These are phyloP conservation scores for Hordeum marinum DNA, from an alignment of 176 grass and related monocot species.

Conservation along the genomic window DNA sequence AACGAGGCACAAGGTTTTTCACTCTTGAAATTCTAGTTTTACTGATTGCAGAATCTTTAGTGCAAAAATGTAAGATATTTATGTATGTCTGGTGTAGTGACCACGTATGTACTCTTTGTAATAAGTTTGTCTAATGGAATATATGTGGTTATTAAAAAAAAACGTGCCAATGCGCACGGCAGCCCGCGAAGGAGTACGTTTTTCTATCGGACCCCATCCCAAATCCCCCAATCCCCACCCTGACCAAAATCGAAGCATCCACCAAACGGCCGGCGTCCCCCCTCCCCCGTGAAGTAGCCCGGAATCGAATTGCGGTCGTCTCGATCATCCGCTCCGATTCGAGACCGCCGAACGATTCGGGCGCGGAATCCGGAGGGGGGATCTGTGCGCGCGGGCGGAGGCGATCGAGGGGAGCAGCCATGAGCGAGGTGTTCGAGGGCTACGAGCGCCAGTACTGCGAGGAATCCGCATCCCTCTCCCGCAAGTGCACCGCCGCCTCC, in stretches of 20 bases:
- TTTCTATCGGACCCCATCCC: neutral
- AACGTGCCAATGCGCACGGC: neutral
- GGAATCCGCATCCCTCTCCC: slow-evolving; percentile 68
- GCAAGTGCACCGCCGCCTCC: slow-evolving; percentile 69
- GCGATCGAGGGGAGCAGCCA: slow-evolving; percentile 35
- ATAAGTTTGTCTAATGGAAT: too few species aligned
- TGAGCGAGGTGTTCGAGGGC: slow-evolving; percentile 92
- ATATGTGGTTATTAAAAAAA: too few species aligned
- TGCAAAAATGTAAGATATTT: too few species aligned
- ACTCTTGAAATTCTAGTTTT: too few species aligned
- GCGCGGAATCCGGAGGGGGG: neutral
- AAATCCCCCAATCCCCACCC: slow-evolving; percentile 2
- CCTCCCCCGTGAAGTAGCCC: neutral
- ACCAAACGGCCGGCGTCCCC: neutral
- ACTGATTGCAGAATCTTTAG: too few species aligned
- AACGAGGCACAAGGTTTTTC: too few species aligned
- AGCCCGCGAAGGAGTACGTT: neutral
- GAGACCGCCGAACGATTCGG: neutral
- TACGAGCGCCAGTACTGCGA: slow-evolving; percentile 95
- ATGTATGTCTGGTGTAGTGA: too few species aligned
- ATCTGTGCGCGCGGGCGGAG: neutral
- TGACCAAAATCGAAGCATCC: slow-evolving; percentile 21
- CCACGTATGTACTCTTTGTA: too few species aligned
- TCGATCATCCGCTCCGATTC: slow-evolving; percentile 20
- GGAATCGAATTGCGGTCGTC: neutral